These are phyloP conservation scores for Gyromitra esculenta DNA, from an alignment of 2,329 filamentous ascomycete genomes.

Conservation along the genomic window DNA sequence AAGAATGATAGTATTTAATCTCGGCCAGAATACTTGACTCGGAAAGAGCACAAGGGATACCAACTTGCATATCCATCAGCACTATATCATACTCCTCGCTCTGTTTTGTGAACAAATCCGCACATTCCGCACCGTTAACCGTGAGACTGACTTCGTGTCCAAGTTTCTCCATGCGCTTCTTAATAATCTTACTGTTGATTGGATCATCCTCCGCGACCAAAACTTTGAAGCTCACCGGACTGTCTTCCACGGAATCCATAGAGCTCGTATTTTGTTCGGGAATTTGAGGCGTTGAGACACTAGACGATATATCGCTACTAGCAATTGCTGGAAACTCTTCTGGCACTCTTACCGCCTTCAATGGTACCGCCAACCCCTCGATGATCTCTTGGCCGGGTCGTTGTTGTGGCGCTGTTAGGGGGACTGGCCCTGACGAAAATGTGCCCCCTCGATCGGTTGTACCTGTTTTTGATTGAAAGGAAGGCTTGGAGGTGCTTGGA, in stretches of 20 bases:
- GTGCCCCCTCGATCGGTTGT: not conserved
- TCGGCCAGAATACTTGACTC: not conserved
- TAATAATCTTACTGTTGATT: slow-evolving; percentile 82
- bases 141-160: slow-evolving; percentile 78
- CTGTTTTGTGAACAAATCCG: slow-evolving; percentile 73
- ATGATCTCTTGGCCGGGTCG: slow-evolving; percentile 29
- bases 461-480: slow-evolving; percentile 4
- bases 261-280: not conserved
- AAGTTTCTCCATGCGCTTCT: slow-evolving; percentile 79
- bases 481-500: slow-evolving; percentile 1
- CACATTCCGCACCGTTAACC: slow-evolving; percentile 86
- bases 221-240: slow-evolving; percentile 68
- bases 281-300: not conserved
- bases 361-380: slow-evolving; percentile 17
- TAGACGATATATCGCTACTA: not conserved
- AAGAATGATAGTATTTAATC: not conserved
- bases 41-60: slow-evolving; percentile 57
- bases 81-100: slow-evolving; percentile 76
- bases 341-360: slow-evolving; percentile 1
- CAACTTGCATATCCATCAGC: slow-evolving; percentile 91
- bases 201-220: slow-evolving; percentile 89
- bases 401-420: not conserved
- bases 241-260: not conserved
- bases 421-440: not conserved
- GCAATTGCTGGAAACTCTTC: not conserved